phyloP scores from a whole-genome alignment of 441 rosid species.

The Cnidoscolus chayamansa region DNA sequence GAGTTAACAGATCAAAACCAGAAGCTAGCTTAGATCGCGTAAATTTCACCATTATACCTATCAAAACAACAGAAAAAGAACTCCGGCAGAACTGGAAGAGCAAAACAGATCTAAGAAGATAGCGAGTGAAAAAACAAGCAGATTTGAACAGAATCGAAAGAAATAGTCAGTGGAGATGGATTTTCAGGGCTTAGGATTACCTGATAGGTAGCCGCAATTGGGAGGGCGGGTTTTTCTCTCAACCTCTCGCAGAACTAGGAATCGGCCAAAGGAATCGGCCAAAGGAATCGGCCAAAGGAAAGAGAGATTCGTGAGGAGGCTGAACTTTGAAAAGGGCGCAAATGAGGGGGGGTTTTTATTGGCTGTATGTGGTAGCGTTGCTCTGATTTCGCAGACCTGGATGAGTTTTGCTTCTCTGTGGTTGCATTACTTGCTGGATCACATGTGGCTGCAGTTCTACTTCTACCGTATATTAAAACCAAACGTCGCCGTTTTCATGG shows the following conservation, averaged over 20 bases:
- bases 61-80: not conserved
- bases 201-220: not conserved
- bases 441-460: not conserved
- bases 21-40: not conserved
- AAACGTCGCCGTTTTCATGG: no score
- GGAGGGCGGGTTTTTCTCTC: conserved; percentile 16
- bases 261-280: conserved; percentile 23
- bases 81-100: not conserved
- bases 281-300: conserved; percentile 19
- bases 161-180: no score
- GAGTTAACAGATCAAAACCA: conserved; percentile 7
- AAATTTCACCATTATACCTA: not conserved
- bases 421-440: not conserved
- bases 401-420: not conserved
- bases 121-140: no score
- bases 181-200: not conserved
- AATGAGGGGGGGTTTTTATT: conserved; percentile 33
- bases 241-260: conserved; percentile 35
- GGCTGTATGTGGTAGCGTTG: not conserved
- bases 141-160: no score
- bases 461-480: no score
- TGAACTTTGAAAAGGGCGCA: conserved; percentile 20
- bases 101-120: conserved; percentile 1
- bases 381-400: not conserved
- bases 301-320: conserved; percentile 11